Evolutionary conservation across 345 rosid genomes (phyloP).

Genomic region (Combretum micranthum): DNA sequence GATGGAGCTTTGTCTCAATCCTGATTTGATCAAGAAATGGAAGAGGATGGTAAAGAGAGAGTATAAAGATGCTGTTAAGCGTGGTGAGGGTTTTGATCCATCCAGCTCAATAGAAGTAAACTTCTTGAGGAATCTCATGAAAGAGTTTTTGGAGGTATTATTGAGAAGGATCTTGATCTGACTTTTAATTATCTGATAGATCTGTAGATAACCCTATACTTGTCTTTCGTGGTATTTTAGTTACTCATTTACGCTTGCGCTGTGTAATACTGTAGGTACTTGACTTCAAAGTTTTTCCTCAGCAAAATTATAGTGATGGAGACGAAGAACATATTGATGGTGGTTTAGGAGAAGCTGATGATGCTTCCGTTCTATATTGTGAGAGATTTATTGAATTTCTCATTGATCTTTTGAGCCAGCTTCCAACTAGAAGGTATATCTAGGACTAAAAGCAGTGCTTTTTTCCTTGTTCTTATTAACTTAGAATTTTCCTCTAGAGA

Average conservation of each 20-base stretch:
- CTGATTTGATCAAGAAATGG: slow-evolving; percentile 86
- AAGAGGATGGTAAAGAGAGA: slow-evolving; percentile 72
- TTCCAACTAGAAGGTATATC: slow-evolving; percentile 91
- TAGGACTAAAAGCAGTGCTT: not conserved
- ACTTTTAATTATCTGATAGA: not conserved
- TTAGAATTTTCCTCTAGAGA: too few relatives aligned
- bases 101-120: slow-evolving; percentile 56
- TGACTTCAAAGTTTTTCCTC: slow-evolving; percentile 54
- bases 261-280: slow-evolving; percentile 46
- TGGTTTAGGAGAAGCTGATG: slow-evolving; percentile 42
- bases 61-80: slow-evolving; percentile 55
- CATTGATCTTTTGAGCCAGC: slow-evolving; percentile 91
- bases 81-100: slow-evolving; percentile 53
- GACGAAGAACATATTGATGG: slow-evolving; percentile 30
- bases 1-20: slow-evolving; percentile 93
- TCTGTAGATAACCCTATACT: too few relatives aligned
- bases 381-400: slow-evolving; percentile 99
- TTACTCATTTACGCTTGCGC: not conserved
- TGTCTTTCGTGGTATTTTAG: not conserved
- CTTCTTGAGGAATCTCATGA: slow-evolving; percentile 74
- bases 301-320: slow-evolving; percentile 14
- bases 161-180: not conserved
- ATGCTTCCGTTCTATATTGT: slow-evolving; percentile 75
- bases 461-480: not conserved
- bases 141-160: slow-evolving; percentile 84